Conservation (phyloP, 768 basidiomycete species). For the Tulasnella sp. region DNA sequence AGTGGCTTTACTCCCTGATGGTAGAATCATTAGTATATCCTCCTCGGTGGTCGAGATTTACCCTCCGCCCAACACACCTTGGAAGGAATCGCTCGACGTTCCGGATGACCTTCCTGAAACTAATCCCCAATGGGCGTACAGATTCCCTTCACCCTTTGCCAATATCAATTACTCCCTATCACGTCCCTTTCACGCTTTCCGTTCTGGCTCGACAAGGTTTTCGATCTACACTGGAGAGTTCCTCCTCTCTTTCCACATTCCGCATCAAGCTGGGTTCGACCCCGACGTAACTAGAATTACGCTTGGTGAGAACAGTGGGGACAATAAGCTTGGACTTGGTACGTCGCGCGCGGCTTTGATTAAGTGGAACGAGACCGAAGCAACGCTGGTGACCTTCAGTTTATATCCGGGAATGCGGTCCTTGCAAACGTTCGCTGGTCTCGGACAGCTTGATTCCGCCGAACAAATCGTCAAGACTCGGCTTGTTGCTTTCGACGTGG, state of each 20-base stretch:
- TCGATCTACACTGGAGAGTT: background rate
- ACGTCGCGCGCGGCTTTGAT: background rate
- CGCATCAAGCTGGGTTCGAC: background rate
- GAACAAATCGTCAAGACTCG: background rate
- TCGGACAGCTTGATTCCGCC: background rate
- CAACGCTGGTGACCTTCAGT: background rate
- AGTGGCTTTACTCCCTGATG: no score
- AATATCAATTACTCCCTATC: no score
- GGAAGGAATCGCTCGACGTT: no score
- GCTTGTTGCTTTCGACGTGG: background rate
- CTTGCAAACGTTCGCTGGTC: background rate
- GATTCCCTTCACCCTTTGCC: no score
- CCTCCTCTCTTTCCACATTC: background rate
- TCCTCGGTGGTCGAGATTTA: no score
- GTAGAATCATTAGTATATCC: no score
- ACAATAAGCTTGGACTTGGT: background rate
- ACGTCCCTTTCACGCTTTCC: no score
- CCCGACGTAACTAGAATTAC: background rate
- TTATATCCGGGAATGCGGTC: background rate
- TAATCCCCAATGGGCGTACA: no score
- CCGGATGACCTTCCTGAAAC: no score
- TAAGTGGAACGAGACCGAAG: background rate
- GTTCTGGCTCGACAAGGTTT: no score
- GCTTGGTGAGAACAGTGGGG: background rate
- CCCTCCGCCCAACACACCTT: no score